phyloP scores from a whole-genome alignment of 2,329 filamentous ascomycete genomes.

The Arthroderma uncinatum region DNA sequence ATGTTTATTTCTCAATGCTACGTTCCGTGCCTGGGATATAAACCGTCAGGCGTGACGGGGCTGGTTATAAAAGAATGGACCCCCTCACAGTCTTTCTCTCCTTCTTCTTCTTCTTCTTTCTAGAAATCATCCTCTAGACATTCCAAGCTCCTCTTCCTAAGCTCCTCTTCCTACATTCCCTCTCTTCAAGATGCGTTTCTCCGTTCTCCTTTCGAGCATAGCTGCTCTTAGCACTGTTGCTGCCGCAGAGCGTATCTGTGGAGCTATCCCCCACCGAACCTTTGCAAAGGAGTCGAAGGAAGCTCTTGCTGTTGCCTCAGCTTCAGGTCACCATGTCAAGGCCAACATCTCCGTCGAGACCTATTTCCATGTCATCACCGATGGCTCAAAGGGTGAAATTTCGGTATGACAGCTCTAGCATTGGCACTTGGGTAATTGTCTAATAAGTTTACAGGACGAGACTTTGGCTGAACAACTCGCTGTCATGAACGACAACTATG shows the following conservation, averaged over 20 bases:
- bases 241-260: neutral
- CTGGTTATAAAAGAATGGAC: neutral
- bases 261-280: conserved; percentile 2
- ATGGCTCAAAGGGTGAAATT: conserved; percentile 25
- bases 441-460: conserved; percentile 5
- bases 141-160: neutral
- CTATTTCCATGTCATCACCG: conserved; percentile 38
- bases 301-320: neutral
- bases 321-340: neutral
- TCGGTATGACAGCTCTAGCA: conserved; percentile 17
- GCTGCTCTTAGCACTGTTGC: conserved; percentile 8
- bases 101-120: neutral
- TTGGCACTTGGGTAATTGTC: neutral
- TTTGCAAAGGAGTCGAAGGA: conserved; percentile 1
- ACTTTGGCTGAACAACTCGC: conserved; percentile 14
- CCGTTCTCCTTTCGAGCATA: conserved; percentile 4
- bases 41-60: no score
- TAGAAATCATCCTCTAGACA: neutral
- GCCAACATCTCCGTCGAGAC: conserved; percentile 27
- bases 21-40: no score
- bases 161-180: neutral
- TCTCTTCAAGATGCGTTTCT: conserved; percentile 9
- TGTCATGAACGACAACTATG: conserved; percentile 13
- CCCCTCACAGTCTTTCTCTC: neutral
- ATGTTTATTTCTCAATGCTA: neutral